These are phyloP conservation scores for Wickerhamomyces sp. DNA, from an alignment of 1,139 yeast genomes.

Conservation along the genomic window DNA sequence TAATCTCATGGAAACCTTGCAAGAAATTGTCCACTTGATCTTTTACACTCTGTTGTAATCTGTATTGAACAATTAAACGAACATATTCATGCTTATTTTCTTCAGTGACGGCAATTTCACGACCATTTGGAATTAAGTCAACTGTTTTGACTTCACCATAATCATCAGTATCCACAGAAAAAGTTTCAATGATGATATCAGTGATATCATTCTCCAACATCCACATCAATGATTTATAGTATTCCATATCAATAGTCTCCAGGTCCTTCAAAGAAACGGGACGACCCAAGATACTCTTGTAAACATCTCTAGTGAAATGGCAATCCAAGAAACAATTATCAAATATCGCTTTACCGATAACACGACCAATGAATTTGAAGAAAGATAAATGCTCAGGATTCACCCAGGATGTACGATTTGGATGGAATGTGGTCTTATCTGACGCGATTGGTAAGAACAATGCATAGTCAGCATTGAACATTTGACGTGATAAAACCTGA, in stretches of 20 bases:
- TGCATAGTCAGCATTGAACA: slow-evolving; percentile 96
- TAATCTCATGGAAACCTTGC: slow-evolving; percentile 85
- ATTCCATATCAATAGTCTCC: slow-evolving; percentile 91
- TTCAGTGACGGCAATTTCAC: slow-evolving; percentile 83
- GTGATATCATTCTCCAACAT: slow-evolving; percentile 96
- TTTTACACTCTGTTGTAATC: slow-evolving; percentile 75
- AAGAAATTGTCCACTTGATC: slow-evolving; percentile 87
- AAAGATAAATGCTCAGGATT: slow-evolving; percentile 91
- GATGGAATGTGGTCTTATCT: slow-evolving; percentile 93
- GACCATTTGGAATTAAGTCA: slow-evolving; percentile 79
- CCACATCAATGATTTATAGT: slow-evolving; percentile 91
- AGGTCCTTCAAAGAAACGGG: slow-evolving; percentile 86
- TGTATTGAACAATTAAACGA: slow-evolving; percentile 75
- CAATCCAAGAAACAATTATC: slow-evolving; percentile 89
- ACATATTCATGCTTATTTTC: slow-evolving; percentile 91
- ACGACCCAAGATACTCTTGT: slow-evolving; percentile 77
- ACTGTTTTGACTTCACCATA: slow-evolving; percentile 83
- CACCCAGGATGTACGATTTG: slow-evolving; percentile 87
- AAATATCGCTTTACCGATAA: slow-evolving; percentile 90
- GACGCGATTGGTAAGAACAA: slow-evolving; percentile 88
- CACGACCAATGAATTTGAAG: slow-evolving; percentile 90
- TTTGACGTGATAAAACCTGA: slow-evolving; percentile 88
- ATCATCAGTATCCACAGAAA: slow-evolving; percentile 90
- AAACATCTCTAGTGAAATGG: slow-evolving; percentile 93
- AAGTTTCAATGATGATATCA: slow-evolving; percentile 93